Percentiles rank a stretch among this genome's conserved stretches.
These are phyloP conservation scores for Ogataea degrootiae DNA, from an alignment of 805 yeast species.

Conservation along the genomic window DNA sequence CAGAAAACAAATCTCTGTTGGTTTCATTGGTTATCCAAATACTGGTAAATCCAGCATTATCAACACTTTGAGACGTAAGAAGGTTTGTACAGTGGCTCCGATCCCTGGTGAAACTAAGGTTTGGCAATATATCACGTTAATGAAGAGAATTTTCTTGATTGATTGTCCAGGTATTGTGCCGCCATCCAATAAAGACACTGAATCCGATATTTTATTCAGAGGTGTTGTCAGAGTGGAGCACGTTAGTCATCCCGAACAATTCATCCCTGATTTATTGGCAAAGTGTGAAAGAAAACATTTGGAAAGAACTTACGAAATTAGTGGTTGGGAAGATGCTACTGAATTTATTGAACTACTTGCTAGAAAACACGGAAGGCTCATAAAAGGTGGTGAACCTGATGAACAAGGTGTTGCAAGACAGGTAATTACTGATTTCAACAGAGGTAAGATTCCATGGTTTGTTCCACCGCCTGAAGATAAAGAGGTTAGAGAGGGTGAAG, in stretches of 20 bases:
- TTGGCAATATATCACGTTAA: slow-evolving; percentile 96
- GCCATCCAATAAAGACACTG: slow-evolving; percentile 84
- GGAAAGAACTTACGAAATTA: slow-evolving; percentile 91
- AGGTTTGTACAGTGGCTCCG: slow-evolving; percentile 96
- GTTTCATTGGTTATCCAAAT: slow-evolving; percentile 96
- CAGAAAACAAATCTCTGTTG: slow-evolving; percentile 94
- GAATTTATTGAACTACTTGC: slow-evolving; percentile 91
- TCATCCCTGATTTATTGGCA: slow-evolving; percentile 77
- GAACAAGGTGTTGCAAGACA: slow-evolving; percentile 89
- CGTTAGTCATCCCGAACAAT: slow-evolving; percentile 92
- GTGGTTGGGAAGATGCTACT: slow-evolving; percentile 76
- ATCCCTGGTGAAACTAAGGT: slow-evolving; percentile 99
- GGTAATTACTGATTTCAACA: slow-evolving; percentile 87
- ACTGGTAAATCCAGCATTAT: slow-evolving; percentile 97
- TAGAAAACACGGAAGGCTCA: slow-evolving; percentile 83
- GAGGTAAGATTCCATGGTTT: slow-evolving; percentile 98
- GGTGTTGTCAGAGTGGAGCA: slow-evolving; percentile 99
- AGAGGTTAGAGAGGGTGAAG: slow-evolving; percentile 53
- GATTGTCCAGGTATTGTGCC: slow-evolving; percentile 99
- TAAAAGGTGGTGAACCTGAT: slow-evolving; percentile 98
- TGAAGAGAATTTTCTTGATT: slow-evolving; percentile 91
- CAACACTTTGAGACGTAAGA: slow-evolving; percentile 88
- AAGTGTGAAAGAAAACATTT: slow-evolving; percentile 87
- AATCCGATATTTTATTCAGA: slow-evolving; percentile 86
- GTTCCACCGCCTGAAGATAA: slow-evolving; percentile 84